phyloP scores from a whole-genome alignment of 805 yeast genomes.

The Saturnispora dispora region DNA sequence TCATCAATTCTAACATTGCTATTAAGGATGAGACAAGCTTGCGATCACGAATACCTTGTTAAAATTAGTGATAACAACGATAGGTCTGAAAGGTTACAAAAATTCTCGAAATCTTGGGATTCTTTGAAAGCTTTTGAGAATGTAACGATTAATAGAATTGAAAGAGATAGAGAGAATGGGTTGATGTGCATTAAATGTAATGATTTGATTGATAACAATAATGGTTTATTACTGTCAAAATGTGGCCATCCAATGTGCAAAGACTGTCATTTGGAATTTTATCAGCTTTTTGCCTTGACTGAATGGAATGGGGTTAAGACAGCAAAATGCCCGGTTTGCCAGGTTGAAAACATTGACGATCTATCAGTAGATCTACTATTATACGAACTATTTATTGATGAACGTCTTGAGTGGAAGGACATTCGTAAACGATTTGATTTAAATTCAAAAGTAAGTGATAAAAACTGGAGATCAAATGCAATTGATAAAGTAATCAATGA shows the following conservation, averaged over 20 bases:
- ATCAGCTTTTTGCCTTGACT: conserved; percentile 34
- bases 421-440: conserved; percentile 18
- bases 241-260: conserved; percentile 76
- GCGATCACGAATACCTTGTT: conserved; percentile 70
- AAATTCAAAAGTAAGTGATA: conserved; percentile 19
- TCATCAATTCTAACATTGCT: conserved; percentile 61
- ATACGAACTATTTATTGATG: conserved; percentile 39
- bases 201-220: conserved; percentile 39
- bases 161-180: conserved; percentile 29
- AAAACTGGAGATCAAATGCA: conserved; percentile 20
- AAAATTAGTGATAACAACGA: conserved; percentile 46
- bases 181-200: conserved; percentile 58
- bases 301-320: conserved; percentile 25
- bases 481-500: conserved; percentile 20
- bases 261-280: conserved; percentile 46
- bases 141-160: conserved; percentile 28
- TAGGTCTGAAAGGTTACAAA: conserved; percentile 28
- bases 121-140: conserved; percentile 17
- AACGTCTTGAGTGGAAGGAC: conserved; percentile 20
- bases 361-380: conserved; percentile 38
- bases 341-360: conserved; percentile 28
- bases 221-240: conserved; percentile 36
- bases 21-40: conserved; percentile 76
- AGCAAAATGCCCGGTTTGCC: conserved; percentile 52
- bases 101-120: conserved; percentile 24